Conservation (phyloP, 1,284 basidiomycete species). For the Psilocybe mexicana region DNA sequence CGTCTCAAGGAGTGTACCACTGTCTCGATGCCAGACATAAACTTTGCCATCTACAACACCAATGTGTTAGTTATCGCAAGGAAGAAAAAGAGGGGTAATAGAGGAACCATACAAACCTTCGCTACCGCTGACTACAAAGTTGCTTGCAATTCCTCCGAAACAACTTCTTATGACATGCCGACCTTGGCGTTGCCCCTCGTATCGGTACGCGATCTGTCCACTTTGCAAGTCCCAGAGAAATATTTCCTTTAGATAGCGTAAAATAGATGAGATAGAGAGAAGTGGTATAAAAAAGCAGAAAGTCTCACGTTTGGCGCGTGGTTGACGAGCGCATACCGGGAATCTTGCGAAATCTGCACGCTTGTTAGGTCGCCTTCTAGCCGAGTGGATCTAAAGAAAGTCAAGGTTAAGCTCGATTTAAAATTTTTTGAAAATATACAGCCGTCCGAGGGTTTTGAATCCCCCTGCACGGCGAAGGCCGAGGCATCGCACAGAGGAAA, state of each 20-base stretch:
- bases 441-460: conserved; percentile 2
- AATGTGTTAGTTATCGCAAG: conserved; percentile 10
- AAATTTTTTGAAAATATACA: conserved; percentile 7
- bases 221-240: conserved; percentile 82
- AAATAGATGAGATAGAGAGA: conserved; percentile 4
- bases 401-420: conserved; percentile 19
- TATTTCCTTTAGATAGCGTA: conserved; percentile 64
- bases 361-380: conserved; percentile 83
- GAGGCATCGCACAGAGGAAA: not conserved
- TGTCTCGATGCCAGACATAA: conserved; percentile 94
- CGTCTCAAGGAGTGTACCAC: conserved; percentile 79
- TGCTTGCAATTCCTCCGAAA: conserved; percentile 91
- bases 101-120: conserved; percentile 65
- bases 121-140: conserved; percentile 91
- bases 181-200: conserved; percentile 80
- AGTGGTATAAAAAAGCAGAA: not conserved
- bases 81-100: conserved; percentile 11
- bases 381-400: conserved; percentile 53
- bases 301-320: conserved; percentile 79
- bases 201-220: conserved; percentile 73
- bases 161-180: conserved; percentile 88
- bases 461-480: conserved; percentile 6
- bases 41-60: conserved; percentile 77
- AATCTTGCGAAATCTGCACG: conserved; percentile 86
- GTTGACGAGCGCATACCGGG: conserved; percentile 85